Percentiles rank a stretch among this genome's conserved stretches.
Evolutionary conservation across 768 basidiomycete genomes (phyloP).

Genomic region (Podaxis carcinomalis): DNA sequence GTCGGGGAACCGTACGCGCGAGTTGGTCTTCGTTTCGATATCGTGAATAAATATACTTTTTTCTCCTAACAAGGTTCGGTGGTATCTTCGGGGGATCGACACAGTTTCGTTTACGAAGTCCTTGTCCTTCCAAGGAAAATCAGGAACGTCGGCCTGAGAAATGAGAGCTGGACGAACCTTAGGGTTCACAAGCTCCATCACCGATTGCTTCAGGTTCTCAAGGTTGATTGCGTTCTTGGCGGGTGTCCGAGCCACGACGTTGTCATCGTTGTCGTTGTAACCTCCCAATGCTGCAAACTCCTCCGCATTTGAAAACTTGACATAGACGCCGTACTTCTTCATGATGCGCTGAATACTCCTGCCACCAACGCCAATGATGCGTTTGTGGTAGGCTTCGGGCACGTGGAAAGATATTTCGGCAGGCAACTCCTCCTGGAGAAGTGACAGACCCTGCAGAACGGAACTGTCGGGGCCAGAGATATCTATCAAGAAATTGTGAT

Average conservation of each 20-base stretch:
- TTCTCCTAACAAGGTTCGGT: constrained; percentile 91
- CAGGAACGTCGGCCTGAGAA: constrained; percentile 3
- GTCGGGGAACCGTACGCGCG: constrained; percentile 86
- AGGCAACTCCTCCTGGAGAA: constrained; percentile 96
- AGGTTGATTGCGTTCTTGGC: constrained; percentile 96
- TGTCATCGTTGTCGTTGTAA: constrained; percentile 96
- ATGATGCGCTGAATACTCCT: constrained; percentile 98
- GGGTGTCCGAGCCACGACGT: constrained; percentile 96
- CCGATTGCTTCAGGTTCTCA: constrained; percentile 90
- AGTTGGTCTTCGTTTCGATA: constrained; percentile 96
- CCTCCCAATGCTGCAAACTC: constrained; percentile 94
- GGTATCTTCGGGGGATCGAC: constrained; percentile 90
- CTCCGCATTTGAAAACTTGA: constrained; percentile 98
- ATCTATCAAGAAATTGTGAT: constrained; percentile 93
- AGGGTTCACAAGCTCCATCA: constrained; percentile 96
- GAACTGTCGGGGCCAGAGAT: constrained; percentile 82
- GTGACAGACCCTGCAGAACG: constrained; percentile 80
- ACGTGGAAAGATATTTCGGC: constrained; percentile 99
- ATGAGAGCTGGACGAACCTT: constrained; percentile 53
- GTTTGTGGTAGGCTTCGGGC: constrained; percentile 96
- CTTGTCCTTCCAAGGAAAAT: constrained; percentile 64
- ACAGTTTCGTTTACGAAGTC: constrained; percentile 94
- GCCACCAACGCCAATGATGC: constrained; percentile 97
- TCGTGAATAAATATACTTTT: constrained; percentile 97
- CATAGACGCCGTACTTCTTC: constrained; percentile 99